phyloP scores from a whole-genome alignment of 345 rosid genomes.

The Sapria himalayana region DNA sequence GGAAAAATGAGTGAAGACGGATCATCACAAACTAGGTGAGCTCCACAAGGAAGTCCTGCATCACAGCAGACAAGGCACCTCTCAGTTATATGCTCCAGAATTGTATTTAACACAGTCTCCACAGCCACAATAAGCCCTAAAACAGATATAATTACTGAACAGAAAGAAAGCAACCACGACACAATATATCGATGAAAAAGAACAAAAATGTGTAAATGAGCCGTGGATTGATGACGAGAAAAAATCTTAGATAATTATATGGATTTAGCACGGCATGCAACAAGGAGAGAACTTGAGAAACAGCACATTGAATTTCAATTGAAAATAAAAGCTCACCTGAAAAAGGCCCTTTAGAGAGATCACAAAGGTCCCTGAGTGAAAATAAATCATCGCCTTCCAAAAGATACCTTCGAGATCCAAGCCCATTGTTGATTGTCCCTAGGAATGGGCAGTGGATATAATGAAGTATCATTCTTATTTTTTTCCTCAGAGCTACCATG shows the following conservation, averaged over 20 bases:
- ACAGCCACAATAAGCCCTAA: constrained; percentile 69
- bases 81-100: constrained; percentile 70
- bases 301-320: no score
- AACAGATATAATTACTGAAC: constrained; percentile 13
- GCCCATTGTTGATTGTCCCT: constrained; percentile 54
- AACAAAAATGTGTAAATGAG: background rate
- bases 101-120: constrained; percentile 58
- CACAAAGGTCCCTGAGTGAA: constrained; percentile 70
- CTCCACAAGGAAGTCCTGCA: constrained; percentile 70
- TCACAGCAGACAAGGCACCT: constrained; percentile 89
- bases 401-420: constrained; percentile 79
- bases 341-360: constrained; percentile 95
- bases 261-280: no score
- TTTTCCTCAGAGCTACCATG: constrained; percentile 46
- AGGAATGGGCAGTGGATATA: constrained; percentile 80
- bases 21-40: constrained; percentile 71
- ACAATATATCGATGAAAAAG: background rate
- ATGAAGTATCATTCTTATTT: constrained; percentile 62
- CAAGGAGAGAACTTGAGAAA: no score
- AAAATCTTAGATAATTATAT: no score
- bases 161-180: background rate
- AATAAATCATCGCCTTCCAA: constrained; percentile 85
- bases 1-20: constrained; percentile 85
- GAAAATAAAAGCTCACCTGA: constrained; percentile 39
- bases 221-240: no score